A percentile compares a stretch with the other conserved stretches of the same genome.
Conservation (phyloP, 345 rosid genomes). For the Angophora floribunda region DNA sequence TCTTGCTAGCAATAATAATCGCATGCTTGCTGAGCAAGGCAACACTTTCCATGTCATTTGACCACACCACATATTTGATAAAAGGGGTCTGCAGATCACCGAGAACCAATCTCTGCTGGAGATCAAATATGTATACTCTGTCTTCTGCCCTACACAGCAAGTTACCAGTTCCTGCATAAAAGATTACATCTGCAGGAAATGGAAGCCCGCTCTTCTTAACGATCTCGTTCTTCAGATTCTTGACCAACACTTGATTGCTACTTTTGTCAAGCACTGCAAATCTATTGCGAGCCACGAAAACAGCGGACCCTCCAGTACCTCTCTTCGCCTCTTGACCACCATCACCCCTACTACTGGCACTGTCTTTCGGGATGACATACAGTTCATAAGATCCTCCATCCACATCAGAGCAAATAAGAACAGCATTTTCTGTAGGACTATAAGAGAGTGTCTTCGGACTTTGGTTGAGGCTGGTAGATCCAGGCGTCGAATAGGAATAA, state of each 20-base stretch:
- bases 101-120: conserved; percentile 78
- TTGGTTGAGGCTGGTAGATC: conserved; percentile 67
- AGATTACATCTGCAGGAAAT: conserved; percentile 66
- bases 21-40: conserved; percentile 96
- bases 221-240: conserved; percentile 73
- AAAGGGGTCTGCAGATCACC: conserved; percentile 81
- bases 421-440: conserved; percentile 91
- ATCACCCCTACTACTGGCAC: conserved; percentile 61
- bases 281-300: conserved; percentile 78
- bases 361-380: conserved; percentile 75
- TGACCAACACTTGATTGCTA: conserved; percentile 75
- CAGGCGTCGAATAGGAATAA: conserved; percentile 76
- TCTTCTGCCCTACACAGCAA: conserved; percentile 84
- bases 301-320: conserved; percentile 74
- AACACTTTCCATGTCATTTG: conserved; percentile 85
- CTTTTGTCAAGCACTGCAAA: conserved; percentile 91
- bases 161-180: conserved; percentile 91
- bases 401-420: conserved; percentile 76
- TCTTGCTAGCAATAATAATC: conserved; percentile 74
- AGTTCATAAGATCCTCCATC: conserved; percentile 94
- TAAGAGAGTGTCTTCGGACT: conserved; percentile 88
- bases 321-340: conserved; percentile 76
- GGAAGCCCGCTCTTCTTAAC: conserved; percentile 74
- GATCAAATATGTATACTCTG: conserved; percentile 77
- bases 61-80: conserved; percentile 83